A percentile compares a stretch with the other conserved stretches of the same genome.
Conservation (phyloP, 1,284 basidiomycete genomes). For the Apiotrichum veenhuisii region DNA sequence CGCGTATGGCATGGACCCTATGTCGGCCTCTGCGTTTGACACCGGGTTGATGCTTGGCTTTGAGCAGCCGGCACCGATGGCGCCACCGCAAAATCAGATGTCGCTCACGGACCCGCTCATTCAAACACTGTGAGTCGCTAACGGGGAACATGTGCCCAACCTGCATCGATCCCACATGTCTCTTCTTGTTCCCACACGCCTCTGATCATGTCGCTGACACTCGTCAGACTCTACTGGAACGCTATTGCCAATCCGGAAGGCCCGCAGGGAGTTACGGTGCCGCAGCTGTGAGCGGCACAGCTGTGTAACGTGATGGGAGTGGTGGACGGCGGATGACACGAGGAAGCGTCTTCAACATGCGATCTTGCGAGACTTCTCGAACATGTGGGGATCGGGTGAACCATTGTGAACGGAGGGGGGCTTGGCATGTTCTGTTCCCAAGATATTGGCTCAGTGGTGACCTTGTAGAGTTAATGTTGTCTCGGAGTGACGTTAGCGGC, state of each 20-base stretch:
- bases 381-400: too few species aligned
- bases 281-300: conserved; percentile 6
- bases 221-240: conserved; percentile 19
- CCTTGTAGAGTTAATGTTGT: too few species aligned
- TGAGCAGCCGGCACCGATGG: conserved; percentile 10
- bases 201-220: not conserved
- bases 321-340: too few species aligned
- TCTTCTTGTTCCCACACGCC: not conserved
- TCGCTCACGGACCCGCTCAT: conserved; percentile 18
- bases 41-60: conserved; percentile 15
- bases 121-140: conserved; percentile 18
- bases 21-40: conserved; percentile 6
- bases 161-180: too few species aligned
- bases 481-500: too few species aligned
- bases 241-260: conserved; percentile 14
- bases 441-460: too few species aligned
- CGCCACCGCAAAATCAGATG: conserved; percentile 8
- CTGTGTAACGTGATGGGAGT: too few species aligned
- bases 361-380: too few species aligned
- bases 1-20: conserved; percentile 4
- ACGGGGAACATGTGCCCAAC: too few species aligned
- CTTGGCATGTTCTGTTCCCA: too few species aligned
- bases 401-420: too few species aligned
- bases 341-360: too few species aligned
- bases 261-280: conserved; percentile 4